Evolutionary conservation across 2,329 filamentous ascomycete species (phyloP).

Genomic region (Ciborinia camelliae): DNA sequence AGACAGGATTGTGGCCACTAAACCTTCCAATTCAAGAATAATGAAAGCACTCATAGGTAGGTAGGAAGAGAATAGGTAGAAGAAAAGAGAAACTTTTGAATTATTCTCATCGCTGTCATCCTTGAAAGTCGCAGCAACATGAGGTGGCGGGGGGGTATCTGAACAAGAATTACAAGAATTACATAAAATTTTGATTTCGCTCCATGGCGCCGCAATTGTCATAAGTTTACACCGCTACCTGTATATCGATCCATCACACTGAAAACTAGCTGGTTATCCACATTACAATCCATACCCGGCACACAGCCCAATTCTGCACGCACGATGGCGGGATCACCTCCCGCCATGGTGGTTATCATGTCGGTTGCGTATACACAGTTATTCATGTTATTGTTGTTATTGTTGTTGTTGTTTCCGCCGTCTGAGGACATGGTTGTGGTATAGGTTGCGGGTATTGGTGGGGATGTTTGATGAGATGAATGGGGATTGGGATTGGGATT

Average conservation of each 20-base stretch:
- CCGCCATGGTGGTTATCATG: slow-evolving; percentile 45
- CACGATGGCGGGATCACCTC: slow-evolving; percentile 38
- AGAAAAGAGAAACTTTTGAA: not conserved
- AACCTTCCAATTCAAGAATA: not conserved
- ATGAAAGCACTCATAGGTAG: too few relatives aligned
- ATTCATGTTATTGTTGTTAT: slow-evolving; percentile 28
- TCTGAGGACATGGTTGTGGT: not conserved
- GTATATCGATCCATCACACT: slow-evolving; percentile 46
- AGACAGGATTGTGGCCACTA: not conserved
- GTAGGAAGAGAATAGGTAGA: not conserved
- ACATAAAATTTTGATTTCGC: not conserved
- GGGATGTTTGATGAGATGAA: slow-evolving; percentile 22
- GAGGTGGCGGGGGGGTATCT: slow-evolving; percentile 4
- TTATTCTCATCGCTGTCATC: not conserved
- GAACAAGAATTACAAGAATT: not conserved
- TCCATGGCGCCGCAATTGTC: slow-evolving; percentile 12
- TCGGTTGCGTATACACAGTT: slow-evolving; percentile 43
- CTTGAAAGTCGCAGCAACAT: not conserved
- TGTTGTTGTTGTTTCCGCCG: slow-evolving; percentile 19
- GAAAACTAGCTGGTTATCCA: slow-evolving; percentile 44
- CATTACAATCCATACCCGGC: slow-evolving; percentile 41
- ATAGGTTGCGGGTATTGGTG: slow-evolving; percentile 16
- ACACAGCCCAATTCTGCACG: slow-evolving; percentile 43
- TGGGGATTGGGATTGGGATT: not conserved
- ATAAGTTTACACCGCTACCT: slow-evolving; percentile 27